A percentile compares a stretch with the other conserved stretches of the same genome.
phyloP scores from a whole-genome alignment of 805 yeast genomes.

The Candida tibetensis region DNA sequence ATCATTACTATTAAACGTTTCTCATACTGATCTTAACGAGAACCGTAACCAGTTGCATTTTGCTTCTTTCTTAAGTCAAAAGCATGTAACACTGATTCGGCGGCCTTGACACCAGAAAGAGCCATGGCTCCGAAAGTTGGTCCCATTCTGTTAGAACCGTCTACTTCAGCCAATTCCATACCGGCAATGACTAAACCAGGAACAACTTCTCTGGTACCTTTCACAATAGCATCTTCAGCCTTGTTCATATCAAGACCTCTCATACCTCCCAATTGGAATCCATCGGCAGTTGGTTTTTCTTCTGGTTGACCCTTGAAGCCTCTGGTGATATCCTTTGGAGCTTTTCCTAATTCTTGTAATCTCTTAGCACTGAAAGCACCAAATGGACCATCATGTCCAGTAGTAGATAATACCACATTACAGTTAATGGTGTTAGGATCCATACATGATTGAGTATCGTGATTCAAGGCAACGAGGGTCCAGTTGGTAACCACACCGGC shows the following conservation, averaged over 20 bases:
- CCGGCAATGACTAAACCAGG: conserved; percentile 71
- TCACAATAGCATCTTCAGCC: conserved; percentile 75
- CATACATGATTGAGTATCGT: conserved; percentile 76
- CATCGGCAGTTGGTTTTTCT: conserved; percentile 14
- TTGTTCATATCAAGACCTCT: conserved; percentile 76
- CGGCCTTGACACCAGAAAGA: conserved; percentile 75
- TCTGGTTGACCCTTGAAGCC: conserved; percentile 26
- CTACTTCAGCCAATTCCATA: conserved; percentile 77
- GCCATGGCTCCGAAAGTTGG: conserved; percentile 85
- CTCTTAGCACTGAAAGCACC: conserved; percentile 80
- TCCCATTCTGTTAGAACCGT: conserved; percentile 79
- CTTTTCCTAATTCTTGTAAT: conserved; percentile 33
- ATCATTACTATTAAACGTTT: no score
- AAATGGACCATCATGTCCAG: conserved; percentile 83
- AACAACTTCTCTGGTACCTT: conserved; percentile 60
- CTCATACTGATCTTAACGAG: not conserved
- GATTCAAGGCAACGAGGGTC: conserved; percentile 75
- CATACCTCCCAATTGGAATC: conserved; percentile 58
- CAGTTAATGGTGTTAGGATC: conserved; percentile 76
- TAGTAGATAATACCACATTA: conserved; percentile 62
- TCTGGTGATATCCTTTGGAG: conserved; percentile 40
- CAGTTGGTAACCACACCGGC: conserved; percentile 84
- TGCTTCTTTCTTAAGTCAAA: conserved; percentile 37
- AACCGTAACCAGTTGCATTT: conserved; percentile 20
- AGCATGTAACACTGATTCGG: conserved; percentile 48